Evolutionary conservation across 2,329 filamentous ascomycete species (phyloP), one percentile per base, ranked within the genome.

Genomic region (Colletotrichum incanum): DNA sequence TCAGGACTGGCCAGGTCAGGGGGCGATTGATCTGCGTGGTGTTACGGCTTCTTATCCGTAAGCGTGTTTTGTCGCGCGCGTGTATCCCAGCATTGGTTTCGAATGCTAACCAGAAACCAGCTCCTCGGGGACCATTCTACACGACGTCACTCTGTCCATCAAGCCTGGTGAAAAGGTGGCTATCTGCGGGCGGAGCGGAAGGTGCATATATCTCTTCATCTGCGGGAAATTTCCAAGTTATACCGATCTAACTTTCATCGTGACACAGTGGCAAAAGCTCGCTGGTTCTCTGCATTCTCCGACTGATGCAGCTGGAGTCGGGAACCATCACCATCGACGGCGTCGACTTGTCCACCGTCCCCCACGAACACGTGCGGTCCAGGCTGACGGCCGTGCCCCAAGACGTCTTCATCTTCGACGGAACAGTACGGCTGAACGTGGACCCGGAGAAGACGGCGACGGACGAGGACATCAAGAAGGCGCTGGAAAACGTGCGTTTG

Each of bases 381-480:
- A 58, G 75, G 1, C 78, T 89, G 16, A 81, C 83, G 39, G 81
- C 80, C 8, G 77, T 88, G 5, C 84, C 88, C 0, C 87, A 90
- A 78, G 87, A 89, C 58, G 80, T 85, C 1, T 84, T 87, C 74
- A 80, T 87, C 31, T 80, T 89, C 7, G 81, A 82, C 6, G 85
- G 84, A 26, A 84, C 79, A 0, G 79, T 90, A 1, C 82, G 86
- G 3, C 75, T 80, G 16, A 89, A 89, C 37, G 79, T 85, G 0
- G 86, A 89, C 72, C 86, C 87, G 0, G 73, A 77, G 18, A 74
- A 75, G 4, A 75, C 74, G 7, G 78, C 79, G 52, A 77, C 80
- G 0, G 83, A 88, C 61, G 80, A 82, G 20, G 78, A 79, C 0
- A 84, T 88, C 67, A 79, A 83, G 56, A 74, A 79, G 14, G 86